phyloP scores from a whole-genome alignment of 176 grass and related monocot genomes.

The sorghum (Sorghum bicolor) region Sorghum_bicolor_NCBIv3 NC_012871.2:4100501-4101000 shows the following conservation, averaged over 20 bases:
- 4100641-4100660: constrained; percentile 52
- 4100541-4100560: constrained; percentile 52
- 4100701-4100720: constrained; percentile 66
- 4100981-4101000: neutral
- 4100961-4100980: neutral
- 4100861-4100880: constrained; percentile 79
- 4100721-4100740: constrained; percentile 56
- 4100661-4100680: constrained; percentile 59
- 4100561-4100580: constrained; percentile 61
- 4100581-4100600: constrained; percentile 39
- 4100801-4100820: constrained; percentile 60
- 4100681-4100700: constrained; percentile 46
- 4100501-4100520: constrained; percentile 68
- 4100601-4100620: constrained; percentile 36
- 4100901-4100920: constrained; percentile 26
- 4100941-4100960: neutral
- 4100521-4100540: constrained; percentile 49
- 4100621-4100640: constrained; percentile 45
- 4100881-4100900: constrained; percentile 78
- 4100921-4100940: constrained; percentile 28
- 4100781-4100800: constrained; percentile 77
- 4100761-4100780: constrained; percentile 71
- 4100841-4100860: constrained; percentile 54
- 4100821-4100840: constrained; percentile 56
- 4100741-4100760: constrained; percentile 64